These are phyloP conservation scores for Lagenidium giganteum DNA, from an alignment of 352 stramenopile species.

Conservation along the genomic window DNA sequence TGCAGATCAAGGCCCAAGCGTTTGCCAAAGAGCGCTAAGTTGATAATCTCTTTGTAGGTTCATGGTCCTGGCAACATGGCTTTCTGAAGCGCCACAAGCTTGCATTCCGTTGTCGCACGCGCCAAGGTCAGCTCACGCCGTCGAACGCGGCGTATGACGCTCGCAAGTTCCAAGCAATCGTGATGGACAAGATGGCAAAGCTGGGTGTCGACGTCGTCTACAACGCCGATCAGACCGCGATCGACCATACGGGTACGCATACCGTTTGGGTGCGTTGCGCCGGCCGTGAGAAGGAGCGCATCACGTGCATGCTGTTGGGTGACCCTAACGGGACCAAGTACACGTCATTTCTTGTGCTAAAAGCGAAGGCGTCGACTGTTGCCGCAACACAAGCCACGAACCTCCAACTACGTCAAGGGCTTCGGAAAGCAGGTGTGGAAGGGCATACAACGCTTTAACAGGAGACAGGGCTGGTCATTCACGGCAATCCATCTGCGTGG, in stretches of 20 bases:
- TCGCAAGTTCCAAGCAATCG: not conserved
- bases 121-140: constrained; percentile 1
- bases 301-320: constrained; percentile 19
- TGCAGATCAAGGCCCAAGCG: not conserved
- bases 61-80: not conserved
- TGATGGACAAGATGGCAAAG: not conserved
- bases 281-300: constrained; percentile 17
- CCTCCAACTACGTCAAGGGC: constrained; percentile 10
- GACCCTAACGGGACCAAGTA: constrained; percentile 16
- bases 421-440: constrained; percentile 15
- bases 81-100: constrained; percentile 3
- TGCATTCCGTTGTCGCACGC: not conserved
- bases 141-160: not conserved
- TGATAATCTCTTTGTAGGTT: too few species aligned
- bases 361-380: constrained; percentile 6
- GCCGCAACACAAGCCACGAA: constrained; percentile 3
- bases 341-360: constrained; percentile 22
- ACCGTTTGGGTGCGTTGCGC: constrained; percentile 17
- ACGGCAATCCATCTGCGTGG: constrained; percentile 18
- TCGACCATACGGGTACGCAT: constrained; percentile 5
- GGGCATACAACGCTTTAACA: constrained; percentile 13
- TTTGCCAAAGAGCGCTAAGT: too few species aligned
- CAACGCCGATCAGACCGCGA: constrained; percentile 14
- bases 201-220: not conserved
- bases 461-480: constrained; percentile 10